A percentile compares a stretch with the other conserved stretches of the same genome.
phyloP scores from a whole-genome alignment of 805 yeast genomes.

The Hanseniaspora clermontiae region DNA sequence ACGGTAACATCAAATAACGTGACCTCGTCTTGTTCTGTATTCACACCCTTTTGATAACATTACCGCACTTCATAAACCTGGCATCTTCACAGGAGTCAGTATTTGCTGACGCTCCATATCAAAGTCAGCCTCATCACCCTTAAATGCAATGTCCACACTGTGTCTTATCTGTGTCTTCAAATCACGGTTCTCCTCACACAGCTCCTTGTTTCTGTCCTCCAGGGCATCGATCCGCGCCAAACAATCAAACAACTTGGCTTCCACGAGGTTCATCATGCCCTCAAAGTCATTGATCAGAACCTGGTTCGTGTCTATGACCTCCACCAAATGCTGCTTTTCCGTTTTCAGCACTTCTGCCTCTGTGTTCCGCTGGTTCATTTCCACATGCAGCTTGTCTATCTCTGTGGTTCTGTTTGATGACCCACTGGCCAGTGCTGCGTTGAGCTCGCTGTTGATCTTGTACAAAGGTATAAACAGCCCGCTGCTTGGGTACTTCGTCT shows the following conservation, averaged over 20 bases:
- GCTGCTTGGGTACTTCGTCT: slow-evolving; percentile 46
- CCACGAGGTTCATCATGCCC: neutral
- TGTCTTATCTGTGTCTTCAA: neutral
- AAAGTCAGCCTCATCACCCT: neutral
- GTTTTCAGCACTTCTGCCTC: slow-evolving; percentile 22
- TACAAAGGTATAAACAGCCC: slow-evolving; percentile 64
- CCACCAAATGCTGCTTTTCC: slow-evolving; percentile 16
- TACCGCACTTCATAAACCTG: too few species aligned
- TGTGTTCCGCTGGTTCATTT: slow-evolving; percentile 23
- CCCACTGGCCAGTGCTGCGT: slow-evolving; percentile 18
- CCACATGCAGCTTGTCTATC: slow-evolving; percentile 25
- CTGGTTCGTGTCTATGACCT: neutral
- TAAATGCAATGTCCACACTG: neutral
- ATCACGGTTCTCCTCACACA: neutral
- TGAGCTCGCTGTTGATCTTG: slow-evolving; percentile 23
- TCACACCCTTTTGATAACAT: too few species aligned
- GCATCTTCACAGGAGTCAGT: neutral
- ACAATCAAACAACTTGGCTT: neutral
- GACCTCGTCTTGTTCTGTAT: too few species aligned
- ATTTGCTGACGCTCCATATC: neutral
- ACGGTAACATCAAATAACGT: too few species aligned
- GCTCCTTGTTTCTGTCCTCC: neutral
- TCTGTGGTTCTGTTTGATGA: slow-evolving; percentile 17
- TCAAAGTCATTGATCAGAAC: neutral
- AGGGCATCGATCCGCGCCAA: neutral